phyloP scores from a whole-genome alignment of 768 basidiomycete species.

The Chlorophyllum brunneum region DNA sequence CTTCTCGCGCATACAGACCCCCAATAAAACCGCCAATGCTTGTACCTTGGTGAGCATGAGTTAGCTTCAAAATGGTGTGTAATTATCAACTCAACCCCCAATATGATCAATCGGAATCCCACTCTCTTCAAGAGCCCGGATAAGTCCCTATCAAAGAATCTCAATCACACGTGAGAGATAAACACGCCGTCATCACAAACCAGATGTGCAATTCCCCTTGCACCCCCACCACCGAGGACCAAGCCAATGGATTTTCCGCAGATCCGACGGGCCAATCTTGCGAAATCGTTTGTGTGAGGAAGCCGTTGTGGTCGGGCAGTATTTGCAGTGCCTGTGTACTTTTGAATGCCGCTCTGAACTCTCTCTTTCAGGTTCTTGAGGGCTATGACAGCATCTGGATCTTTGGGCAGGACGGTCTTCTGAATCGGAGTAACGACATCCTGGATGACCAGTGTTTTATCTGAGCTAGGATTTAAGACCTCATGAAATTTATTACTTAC shows the following conservation, averaged over 20 bases:
- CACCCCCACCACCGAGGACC: conserved; percentile 97
- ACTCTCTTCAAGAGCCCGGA: conserved; percentile 88
- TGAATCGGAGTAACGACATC: conserved; percentile 65
- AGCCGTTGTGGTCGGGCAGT: conserved; percentile 68
- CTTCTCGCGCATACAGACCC: conserved; percentile 92
- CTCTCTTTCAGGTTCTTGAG: conserved; percentile 91
- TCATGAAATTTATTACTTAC: conserved; percentile 48
- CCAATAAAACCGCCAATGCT: conserved; percentile 93
- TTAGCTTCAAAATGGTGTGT: neutral
- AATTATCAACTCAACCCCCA: conserved; percentile 47
- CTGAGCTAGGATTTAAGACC: neutral
- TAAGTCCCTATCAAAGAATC: conserved; percentile 63
- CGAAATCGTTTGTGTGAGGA: conserved; percentile 88
- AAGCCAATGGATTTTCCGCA: conserved; percentile 93
- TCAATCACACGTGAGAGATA: neutral
- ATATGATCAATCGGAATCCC: conserved; percentile 94
- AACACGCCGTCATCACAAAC: conserved; percentile 20
- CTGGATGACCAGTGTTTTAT: conserved; percentile 30
- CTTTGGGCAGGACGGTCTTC: conserved; percentile 61
- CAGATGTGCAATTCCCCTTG: conserved; percentile 59
- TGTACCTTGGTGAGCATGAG: conserved; percentile 46
- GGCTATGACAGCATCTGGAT: conserved; percentile 84
- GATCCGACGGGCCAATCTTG: conserved; percentile 82
- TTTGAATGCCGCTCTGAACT: conserved; percentile 86
- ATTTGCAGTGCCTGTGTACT: conserved; percentile 67